These are phyloP conservation scores for Xylariaceae sp. DNA, from an alignment of 2,329 filamentous ascomycete species.

Conservation along the genomic window DNA sequence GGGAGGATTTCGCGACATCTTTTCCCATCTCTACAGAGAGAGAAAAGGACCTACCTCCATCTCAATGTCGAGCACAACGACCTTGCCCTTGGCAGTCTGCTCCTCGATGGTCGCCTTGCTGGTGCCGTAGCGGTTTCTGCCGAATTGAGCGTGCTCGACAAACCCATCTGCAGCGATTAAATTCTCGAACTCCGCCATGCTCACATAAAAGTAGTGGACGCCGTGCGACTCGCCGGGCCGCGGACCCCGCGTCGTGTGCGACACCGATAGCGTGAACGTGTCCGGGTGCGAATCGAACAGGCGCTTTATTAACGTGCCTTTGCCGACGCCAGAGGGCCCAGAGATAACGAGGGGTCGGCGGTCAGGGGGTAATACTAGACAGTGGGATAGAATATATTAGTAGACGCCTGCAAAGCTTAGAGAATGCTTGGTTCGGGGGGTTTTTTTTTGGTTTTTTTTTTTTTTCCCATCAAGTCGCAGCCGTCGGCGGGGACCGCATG, in stretches of 20 bases:
- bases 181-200: constrained; percentile 68
- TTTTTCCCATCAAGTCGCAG: no score
- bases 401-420: no score
- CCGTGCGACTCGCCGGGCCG: constrained; percentile 77
- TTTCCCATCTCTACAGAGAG: not conserved
- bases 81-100: constrained; percentile 70
- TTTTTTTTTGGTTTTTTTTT: no score
- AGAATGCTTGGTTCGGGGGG: no score
- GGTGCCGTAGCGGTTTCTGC: constrained; percentile 86
- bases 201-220: constrained; percentile 81
- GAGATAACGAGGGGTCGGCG: constrained; percentile 76
- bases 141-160: constrained; percentile 84
- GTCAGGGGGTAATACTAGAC: constrained; percentile 46
- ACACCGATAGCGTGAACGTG: constrained; percentile 61
- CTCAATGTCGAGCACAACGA: constrained; percentile 92
- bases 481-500: no score
- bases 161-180: constrained; percentile 75
- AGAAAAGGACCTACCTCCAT: constrained; percentile 72
- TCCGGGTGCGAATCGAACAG: constrained; percentile 66
- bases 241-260: constrained; percentile 81
- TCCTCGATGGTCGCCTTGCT: constrained; percentile 79
- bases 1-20: no score
- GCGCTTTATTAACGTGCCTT: constrained; percentile 77
- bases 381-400: constrained; percentile 7
- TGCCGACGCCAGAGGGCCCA: constrained; percentile 80